Percentiles rank a stretch among this genome's conserved stretches.
phyloP scores from a whole-genome alignment of 1,139 yeast genomes.

The Yamadazyma buinensis region DNA sequence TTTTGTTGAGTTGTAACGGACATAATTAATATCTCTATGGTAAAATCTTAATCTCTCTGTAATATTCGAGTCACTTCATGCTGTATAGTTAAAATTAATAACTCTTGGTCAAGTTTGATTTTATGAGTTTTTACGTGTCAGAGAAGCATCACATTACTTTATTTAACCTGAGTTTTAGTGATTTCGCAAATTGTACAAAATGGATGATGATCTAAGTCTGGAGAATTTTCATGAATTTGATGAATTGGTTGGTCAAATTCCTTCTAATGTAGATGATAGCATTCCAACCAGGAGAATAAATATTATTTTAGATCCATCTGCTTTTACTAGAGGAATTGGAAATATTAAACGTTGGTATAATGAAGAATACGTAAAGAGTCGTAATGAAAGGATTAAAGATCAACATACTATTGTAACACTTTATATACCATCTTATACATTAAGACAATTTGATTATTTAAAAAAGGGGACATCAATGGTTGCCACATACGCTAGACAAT shows the following conservation, averaged over 20 bases:
- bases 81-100: too few species aligned
- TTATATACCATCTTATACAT: slow-evolving; percentile 51
- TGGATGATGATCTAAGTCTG: neutral
- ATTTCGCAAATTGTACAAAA: neutral
- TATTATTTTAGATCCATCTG: slow-evolving; percentile 55
- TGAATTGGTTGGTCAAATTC: slow-evolving; percentile 12
- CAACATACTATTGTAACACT: slow-evolving; percentile 26
- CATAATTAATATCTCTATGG: too few species aligned
- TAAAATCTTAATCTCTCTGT: too few species aligned
- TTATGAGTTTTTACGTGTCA: too few species aligned
- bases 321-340: slow-evolving; percentile 57
- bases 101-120: too few species aligned
- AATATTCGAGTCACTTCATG: too few species aligned
- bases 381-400: slow-evolving; percentile 9
- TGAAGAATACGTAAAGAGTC: slow-evolving; percentile 10
- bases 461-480: slow-evolving; percentile 53
- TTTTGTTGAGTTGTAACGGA: too few species aligned
- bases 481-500: slow-evolving; percentile 56
- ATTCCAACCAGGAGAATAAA: slow-evolving; percentile 17
- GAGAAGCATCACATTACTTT: too few species aligned
- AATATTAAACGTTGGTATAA: slow-evolving; percentile 56
- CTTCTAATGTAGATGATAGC: neutral
- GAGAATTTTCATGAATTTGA: slow-evolving; percentile 7
- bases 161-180: too few species aligned
- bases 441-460: slow-evolving; percentile 52